phyloP scores from a whole-genome alignment of 495 filamentous ascomycete genomes.

The Lasiosphaeria miniovina region DNA sequence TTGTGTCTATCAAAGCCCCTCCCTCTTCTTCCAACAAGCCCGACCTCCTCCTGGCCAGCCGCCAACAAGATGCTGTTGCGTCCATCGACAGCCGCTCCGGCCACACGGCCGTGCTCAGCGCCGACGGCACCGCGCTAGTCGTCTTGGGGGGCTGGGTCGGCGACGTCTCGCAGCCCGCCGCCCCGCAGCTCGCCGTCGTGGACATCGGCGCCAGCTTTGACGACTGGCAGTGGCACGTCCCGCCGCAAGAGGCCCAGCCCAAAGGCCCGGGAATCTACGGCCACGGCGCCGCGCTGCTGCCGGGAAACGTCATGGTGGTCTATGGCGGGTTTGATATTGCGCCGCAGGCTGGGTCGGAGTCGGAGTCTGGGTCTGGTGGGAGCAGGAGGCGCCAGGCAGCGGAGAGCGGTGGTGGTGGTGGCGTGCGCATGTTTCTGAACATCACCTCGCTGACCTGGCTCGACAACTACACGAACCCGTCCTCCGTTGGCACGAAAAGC shows the following conservation, averaged over 20 bases:
- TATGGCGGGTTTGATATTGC: slow-evolving; percentile 73
- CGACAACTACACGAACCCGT: slow-evolving; percentile 62
- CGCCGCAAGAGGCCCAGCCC: slow-evolving; percentile 44
- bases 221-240: slow-evolving; percentile 74
- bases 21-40: slow-evolving; percentile 25
- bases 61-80: neutral
- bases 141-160: slow-evolving; percentile 92
- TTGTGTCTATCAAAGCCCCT: slow-evolving; percentile 57
- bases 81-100: slow-evolving; percentile 77
- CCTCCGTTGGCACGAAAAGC: slow-evolving; percentile 17
- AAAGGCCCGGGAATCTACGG: slow-evolving; percentile 66
- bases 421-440: slow-evolving; percentile 62
- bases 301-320: slow-evolving; percentile 87
- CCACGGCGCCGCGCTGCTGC: slow-evolving; percentile 79
- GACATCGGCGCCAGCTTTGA: slow-evolving; percentile 68
- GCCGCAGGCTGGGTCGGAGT: neutral
- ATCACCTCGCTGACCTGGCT: slow-evolving; percentile 71
- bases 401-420: too few species aligned
- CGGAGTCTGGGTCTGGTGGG: slow-evolving; percentile 20
- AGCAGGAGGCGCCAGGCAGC: slow-evolving; percentile 33
- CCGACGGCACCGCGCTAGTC: slow-evolving; percentile 70
- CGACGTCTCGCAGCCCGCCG: slow-evolving; percentile 65
- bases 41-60: slow-evolving; percentile 7
- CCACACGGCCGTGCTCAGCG: slow-evolving; percentile 75
- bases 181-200: slow-evolving; percentile 75